Evolutionary conservation across 208 protist species (phyloP).

Genomic region (Leishmania amazonensis): DNA sequence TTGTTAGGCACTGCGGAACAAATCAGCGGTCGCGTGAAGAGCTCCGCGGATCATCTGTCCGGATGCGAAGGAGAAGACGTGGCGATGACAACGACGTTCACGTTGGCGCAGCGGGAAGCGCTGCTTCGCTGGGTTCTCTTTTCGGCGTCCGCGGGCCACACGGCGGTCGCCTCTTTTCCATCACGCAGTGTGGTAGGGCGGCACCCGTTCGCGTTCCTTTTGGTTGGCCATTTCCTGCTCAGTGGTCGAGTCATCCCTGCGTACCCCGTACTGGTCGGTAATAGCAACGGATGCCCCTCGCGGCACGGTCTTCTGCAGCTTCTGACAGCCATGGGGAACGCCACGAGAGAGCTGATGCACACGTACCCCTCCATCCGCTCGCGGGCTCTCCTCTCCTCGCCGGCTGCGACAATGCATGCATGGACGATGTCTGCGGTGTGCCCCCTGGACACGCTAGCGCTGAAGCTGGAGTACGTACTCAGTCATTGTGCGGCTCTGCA

Average conservation of each 20-base stretch:
- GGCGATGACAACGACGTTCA: neutral
- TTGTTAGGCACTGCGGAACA: neutral
- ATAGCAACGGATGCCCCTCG: neutral
- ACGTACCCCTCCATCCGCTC: constrained; percentile 27
- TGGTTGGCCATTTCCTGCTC: constrained; percentile 16
- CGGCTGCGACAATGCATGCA: neutral
- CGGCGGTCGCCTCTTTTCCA: neutral
- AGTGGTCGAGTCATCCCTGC: constrained; percentile 18
- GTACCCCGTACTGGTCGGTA: constrained; percentile 1
- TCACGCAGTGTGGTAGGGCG: neutral
- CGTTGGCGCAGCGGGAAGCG: constrained; percentile 22
- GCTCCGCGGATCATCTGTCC: neutral
- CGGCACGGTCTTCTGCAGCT: constrained; percentile 1
- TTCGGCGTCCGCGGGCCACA: constrained; percentile 2
- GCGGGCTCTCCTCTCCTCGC: neutral
- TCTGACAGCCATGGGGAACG: constrained; percentile 14
- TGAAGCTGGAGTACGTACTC: constrained; percentile 22
- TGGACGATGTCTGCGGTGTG: constrained; percentile 3
- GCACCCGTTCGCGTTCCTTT: constrained; percentile 28
- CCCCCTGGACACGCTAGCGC: constrained; percentile 21
- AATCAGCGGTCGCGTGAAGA: neutral
- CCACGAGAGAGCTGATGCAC: constrained; percentile 23
- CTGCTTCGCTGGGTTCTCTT: constrained; percentile 26
- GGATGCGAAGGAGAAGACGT: neutral
- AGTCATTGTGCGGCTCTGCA: constrained; percentile 21